Evolutionary conservation across 2,329 filamentous ascomycete genomes (phyloP), one percentile per base, ranked within the genome.

Genomic region (Phialophora tarda): DNA sequence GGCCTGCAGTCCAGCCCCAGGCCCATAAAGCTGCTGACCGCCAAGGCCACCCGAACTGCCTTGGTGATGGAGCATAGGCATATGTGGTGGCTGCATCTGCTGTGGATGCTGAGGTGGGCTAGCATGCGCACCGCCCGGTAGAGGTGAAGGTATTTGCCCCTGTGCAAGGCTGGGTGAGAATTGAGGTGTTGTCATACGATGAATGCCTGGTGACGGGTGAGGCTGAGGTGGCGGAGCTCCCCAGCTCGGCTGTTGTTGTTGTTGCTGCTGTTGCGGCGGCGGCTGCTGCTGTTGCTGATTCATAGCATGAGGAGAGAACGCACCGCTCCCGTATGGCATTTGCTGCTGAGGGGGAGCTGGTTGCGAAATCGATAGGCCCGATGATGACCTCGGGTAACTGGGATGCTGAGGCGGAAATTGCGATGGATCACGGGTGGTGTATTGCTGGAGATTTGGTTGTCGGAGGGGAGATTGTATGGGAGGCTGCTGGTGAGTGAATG

Each of bases 381-480:
- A 88, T 70, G 89, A 86, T 72, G 71, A 69, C 48, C 70, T 61
- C 48, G 69, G 64, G 51, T 65, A 69, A 32, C 67, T 63, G 4
- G 67, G 62, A 23, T 67, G 69, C 30, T 69, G 67, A 12, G 70
- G 71, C 4, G 89, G 85, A 71, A 86, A 85, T 73, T 89, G 88
- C 77, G 91, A 86, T 75, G 90, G 86, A 66, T 86, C 83, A 57
- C 85, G 80, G 38, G 82, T 79, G 77, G 87, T 79, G 75, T 82
- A 79, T 44, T 88, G 86, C 69, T 86, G 85, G 80, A 90, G 88
- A 50, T 59, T 67, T 24, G 62, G 63, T 75, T 86, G 84, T 78
- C 91, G 87, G 77, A 92, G 88, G 26, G 88, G 88, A 26, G 91
- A 89, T 75, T 92, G 90, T 75, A 93, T 87, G 47, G 89, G 84